A percentile compares a stretch with the other conserved stretches of the same genome.
Evolutionary conservation across 2,329 filamentous ascomycete genomes (phyloP).

Genomic region (Sporothrix luriei): DNA sequence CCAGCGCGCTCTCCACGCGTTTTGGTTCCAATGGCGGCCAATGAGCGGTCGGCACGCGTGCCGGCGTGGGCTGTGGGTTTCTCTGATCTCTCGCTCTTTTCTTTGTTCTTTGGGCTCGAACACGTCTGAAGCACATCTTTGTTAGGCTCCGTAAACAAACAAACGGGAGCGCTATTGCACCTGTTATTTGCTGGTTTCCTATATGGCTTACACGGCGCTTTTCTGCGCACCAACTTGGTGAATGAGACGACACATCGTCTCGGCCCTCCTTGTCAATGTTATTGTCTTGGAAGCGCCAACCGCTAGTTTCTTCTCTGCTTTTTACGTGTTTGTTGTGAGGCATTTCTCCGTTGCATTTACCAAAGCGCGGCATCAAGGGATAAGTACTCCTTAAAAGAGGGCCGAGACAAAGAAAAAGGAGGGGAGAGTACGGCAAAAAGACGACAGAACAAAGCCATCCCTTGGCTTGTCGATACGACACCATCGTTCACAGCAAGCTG

Average conservation of each 20-base stretch:
- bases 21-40: constrained; percentile 7
- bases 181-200: background rate
- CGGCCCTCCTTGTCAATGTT: background rate
- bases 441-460: constrained; percentile 8
- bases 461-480: constrained; percentile 8
- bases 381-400: background rate
- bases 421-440: background rate
- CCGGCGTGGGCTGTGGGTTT: background rate
- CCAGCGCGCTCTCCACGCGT: constrained; percentile 28
- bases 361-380: constrained; percentile 3
- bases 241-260: background rate
- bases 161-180: background rate
- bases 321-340: constrained; percentile 19
- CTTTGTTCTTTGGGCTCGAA: constrained; percentile 9
- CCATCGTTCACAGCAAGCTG: background rate
- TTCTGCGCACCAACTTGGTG: background rate
- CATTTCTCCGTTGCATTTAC: constrained; percentile 1
- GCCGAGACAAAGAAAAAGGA: background rate
- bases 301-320: constrained; percentile 12
- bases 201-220: background rate
- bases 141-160: constrained; percentile 25
- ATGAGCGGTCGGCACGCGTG: constrained; percentile 9
- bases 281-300: constrained; percentile 12
- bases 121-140: constrained; percentile 19
- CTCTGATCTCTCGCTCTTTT: background rate